These are phyloP conservation scores for Candida coquimbonensis DNA, from an alignment of 805 yeast genomes.

Conservation along the genomic window DNA sequence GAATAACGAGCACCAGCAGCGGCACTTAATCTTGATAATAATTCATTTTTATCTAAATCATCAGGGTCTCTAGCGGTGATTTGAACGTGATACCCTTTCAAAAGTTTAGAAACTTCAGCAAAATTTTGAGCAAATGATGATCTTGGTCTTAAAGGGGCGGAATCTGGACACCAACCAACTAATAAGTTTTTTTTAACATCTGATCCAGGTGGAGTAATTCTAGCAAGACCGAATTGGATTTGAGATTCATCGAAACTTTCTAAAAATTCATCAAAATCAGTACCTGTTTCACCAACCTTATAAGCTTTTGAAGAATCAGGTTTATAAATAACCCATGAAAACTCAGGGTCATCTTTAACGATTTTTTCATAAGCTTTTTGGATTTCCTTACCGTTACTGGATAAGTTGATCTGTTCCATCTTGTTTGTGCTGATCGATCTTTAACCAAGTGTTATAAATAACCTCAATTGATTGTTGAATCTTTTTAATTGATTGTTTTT, in stretches of 20 bases:
- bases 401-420: slow-evolving; percentile 42
- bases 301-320: slow-evolving; percentile 50
- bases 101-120: slow-evolving; percentile 62
- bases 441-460: not conserved
- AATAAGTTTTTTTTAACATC: slow-evolving; percentile 79
- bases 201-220: slow-evolving; percentile 87
- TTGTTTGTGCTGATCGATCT: not conserved
- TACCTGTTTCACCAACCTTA: slow-evolving; percentile 43
- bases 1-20: slow-evolving; percentile 97
- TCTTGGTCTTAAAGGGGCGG: slow-evolving; percentile 74
- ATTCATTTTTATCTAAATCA: slow-evolving; percentile 75
- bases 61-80: slow-evolving; percentile 93
- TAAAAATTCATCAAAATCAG: slow-evolving; percentile 68
- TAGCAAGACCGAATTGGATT: slow-evolving; percentile 84
- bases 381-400: slow-evolving; percentile 69
- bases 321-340: slow-evolving; percentile 74
- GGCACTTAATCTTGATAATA: slow-evolving; percentile 68
- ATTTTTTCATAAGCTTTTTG: slow-evolving; percentile 71
- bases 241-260: slow-evolving; percentile 78
- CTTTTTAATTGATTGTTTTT: not conserved
- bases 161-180: slow-evolving; percentile 97
- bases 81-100: slow-evolving; percentile 89
- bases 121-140: slow-evolving; percentile 72
- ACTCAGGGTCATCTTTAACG: slow-evolving; percentile 65
- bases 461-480: not conserved